phyloP scores from a whole-genome alignment of 169 alveolate species.

The Plasmodium coatneyi region DNA sequence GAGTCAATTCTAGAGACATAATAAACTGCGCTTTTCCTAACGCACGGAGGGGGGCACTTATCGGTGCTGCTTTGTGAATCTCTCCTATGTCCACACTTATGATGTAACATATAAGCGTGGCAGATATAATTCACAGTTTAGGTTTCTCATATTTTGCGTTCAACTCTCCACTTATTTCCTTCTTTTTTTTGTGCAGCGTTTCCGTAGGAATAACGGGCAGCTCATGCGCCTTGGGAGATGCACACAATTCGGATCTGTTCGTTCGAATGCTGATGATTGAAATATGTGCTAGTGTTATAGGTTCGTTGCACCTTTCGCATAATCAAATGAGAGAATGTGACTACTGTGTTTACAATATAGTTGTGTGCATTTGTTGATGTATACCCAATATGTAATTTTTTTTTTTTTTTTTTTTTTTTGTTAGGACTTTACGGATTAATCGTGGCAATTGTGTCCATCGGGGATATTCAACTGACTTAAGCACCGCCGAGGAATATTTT shows the following conservation, averaged over 20 bases:
- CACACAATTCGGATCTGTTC: slow-evolving; percentile 99
- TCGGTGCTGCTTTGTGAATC: neutral
- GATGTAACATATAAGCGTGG: neutral
- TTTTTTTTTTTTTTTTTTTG: slow-evolving; percentile 14
- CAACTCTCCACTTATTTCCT: neutral
- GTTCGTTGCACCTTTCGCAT: slow-evolving; percentile 76
- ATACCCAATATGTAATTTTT: neutral
- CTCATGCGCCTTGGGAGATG: slow-evolving; percentile 99
- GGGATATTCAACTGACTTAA: slow-evolving; percentile 60
- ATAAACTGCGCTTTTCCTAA: neutral
- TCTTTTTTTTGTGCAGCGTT: slow-evolving; percentile 79
- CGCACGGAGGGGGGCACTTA: neutral
- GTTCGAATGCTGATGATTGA: slow-evolving; percentile 98
- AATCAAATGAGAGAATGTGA: neutral
- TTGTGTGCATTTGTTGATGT: slow-evolving; percentile 1
- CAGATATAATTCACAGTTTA: neutral
- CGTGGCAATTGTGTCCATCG: slow-evolving; percentile 70
- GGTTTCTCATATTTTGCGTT: neutral
- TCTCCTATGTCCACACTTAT: neutral
- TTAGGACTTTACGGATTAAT: slow-evolving; percentile 70
- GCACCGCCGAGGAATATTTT: neutral
- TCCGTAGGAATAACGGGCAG: slow-evolving; percentile 99
- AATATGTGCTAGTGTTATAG: slow-evolving; percentile 99
- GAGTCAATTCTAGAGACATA: neutral
- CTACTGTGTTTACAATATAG: neutral